Evolutionary conservation across 352 stramenopile genomes (phyloP).

Genomic region (Phytopythium delawarense): DNA sequence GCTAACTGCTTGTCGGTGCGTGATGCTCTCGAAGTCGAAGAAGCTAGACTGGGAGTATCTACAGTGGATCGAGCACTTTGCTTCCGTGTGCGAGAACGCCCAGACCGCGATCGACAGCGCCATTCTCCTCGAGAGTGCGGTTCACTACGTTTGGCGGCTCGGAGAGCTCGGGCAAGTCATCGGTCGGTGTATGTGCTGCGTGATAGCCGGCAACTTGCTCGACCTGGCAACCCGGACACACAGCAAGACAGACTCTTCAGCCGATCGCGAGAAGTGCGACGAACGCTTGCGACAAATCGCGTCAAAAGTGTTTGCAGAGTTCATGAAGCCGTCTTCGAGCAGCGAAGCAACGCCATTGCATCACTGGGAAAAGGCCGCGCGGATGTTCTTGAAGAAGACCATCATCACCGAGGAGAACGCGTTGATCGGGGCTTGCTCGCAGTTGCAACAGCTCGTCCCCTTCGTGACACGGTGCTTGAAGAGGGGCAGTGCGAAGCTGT

Average conservation of each 20-base stretch:
- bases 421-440: neutral
- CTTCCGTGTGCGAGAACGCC: constrained; percentile 35
- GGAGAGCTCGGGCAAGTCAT: constrained; percentile 11
- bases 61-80: constrained; percentile 61
- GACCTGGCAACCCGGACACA: constrained; percentile 5
- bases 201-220: constrained; percentile 21
- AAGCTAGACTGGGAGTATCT: constrained; percentile 48
- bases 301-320: constrained; percentile 20
- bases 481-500: constrained; percentile 34
- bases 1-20: neutral
- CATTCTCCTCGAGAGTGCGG: constrained; percentile 32
- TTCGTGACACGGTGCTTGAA: constrained; percentile 41
- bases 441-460: constrained; percentile 16
- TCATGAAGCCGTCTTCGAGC: constrained; percentile 8
- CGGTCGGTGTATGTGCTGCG: constrained; percentile 18
- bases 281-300: constrained; percentile 11
- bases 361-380: constrained; percentile 30
- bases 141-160: constrained; percentile 26
- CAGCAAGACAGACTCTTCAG: neutral
- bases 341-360: constrained; percentile 8
- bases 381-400: constrained; percentile 35
- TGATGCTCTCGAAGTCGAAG: constrained; percentile 26
- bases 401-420: neutral
- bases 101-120: constrained; percentile 24
- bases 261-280: constrained; percentile 6